phyloP scores from a whole-genome alignment of 2,329 filamentous ascomycete genomes.

The Pezicula radicicola region DNA sequence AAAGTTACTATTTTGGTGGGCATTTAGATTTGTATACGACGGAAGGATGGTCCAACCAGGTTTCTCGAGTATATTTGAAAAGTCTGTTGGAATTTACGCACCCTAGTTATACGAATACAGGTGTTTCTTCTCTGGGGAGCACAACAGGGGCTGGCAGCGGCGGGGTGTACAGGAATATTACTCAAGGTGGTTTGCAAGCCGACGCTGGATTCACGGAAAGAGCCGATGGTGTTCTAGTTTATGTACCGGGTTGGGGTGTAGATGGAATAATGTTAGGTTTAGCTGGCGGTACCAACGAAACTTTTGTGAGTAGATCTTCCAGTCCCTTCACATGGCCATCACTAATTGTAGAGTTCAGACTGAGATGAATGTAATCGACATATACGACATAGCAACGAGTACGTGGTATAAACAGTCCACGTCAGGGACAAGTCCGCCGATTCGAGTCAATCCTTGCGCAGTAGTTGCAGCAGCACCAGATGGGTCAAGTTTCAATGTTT shows the following conservation, averaged over 20 bases:
- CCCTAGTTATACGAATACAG: constrained; percentile 64
- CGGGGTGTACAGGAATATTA: constrained; percentile 72
- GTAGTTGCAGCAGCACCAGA: constrained; percentile 67
- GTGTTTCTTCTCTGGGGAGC: constrained; percentile 51
- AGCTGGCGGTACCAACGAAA: constrained; percentile 66
- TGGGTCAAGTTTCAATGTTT: constrained; percentile 73
- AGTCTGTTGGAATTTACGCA: constrained; percentile 75
- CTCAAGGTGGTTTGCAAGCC: constrained; percentile 65
- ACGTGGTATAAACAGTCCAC: constrained; percentile 75
- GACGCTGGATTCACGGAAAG: constrained; percentile 66
- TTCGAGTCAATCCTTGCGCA: constrained; percentile 70
- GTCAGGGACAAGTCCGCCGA: constrained; percentile 56
- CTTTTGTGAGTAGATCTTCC: constrained; percentile 48
- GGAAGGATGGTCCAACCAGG: constrained; percentile 63
- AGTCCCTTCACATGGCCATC: constrained; percentile 26
- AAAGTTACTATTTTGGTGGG: constrained; percentile 78
- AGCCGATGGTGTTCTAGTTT: constrained; percentile 70
- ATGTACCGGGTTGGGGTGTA: constrained; percentile 71
- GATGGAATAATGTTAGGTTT: constrained; percentile 70
- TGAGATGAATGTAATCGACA: constrained; percentile 66
- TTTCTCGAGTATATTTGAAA: constrained; percentile 66
- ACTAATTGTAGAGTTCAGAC: constrained; percentile 36
- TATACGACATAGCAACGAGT: constrained; percentile 72
- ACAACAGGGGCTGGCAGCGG: constrained; percentile 54
- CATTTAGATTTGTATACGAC: constrained; percentile 61